Evolutionary conservation across 805 yeast genomes (phyloP), one percentile per base, ranked within the genome.

Genomic region (Yamadazyma philogaea): DNA sequence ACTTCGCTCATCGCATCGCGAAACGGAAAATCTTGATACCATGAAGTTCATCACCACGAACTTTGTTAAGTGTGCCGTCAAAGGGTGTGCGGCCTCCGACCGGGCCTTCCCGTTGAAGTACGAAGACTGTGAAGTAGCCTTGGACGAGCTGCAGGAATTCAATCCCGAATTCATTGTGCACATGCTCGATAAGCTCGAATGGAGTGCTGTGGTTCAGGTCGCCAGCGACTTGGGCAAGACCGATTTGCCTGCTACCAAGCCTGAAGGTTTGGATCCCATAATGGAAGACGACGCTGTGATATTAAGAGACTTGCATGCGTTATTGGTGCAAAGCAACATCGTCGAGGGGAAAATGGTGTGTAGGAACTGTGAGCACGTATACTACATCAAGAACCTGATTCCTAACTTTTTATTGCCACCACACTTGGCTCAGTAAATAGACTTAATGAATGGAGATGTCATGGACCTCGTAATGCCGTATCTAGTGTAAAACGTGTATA

Each of bases 1-100:
- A 24, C 12, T 34, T n/a, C n/a, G n/a, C 32, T 27, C 31, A 31
- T 15, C 45, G 43, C 49, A 46, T 46, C 49, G 47, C 47, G 34
- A 27, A 33, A 31, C 7, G 12, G 19, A 41, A 33, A 17, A 20
- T 22, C 4, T 30, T 15, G 14, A n/a, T n/a, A 31, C 28, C 39
- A 91, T 91, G 99, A 91, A 93, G 68, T 81, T 91, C 56, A 70
- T 93, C 20, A 91, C 99, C n/a, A 87, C 97, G 10, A 93, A 93
- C 64, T 93, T 93, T 64, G 95, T 93, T 48, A 88, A 84, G 60
- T 93, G 99, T 65, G 89, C 98, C 0, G 85, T 88, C 47, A 82
- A 84, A 56, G 55, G 81, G 1, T 93, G 99, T 59, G 88, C 83
- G 34, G 67, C 80, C 11, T 76, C 91, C 5, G 76, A 78, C 11